Evolutionary conservation across 192 early-diverging fungal species (phyloP).

Genomic region (Linnemannia zychae): DNA sequence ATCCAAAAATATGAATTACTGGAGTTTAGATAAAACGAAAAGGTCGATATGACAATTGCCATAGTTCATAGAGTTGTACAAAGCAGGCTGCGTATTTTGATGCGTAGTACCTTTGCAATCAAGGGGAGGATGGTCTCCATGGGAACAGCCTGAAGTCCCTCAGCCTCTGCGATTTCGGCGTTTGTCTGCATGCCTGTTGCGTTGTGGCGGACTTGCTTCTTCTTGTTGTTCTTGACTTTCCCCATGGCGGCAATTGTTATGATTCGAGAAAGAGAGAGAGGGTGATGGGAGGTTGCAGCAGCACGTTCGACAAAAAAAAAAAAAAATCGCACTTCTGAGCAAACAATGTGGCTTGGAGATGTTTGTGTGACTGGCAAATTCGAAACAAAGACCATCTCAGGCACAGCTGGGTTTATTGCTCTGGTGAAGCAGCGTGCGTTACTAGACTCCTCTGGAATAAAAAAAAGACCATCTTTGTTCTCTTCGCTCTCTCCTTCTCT

Average conservation of each 20-base stretch:
- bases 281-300: neutral
- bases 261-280: neutral
- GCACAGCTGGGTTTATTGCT: neutral
- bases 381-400: too few species aligned
- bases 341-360: slow-evolving; percentile 2
- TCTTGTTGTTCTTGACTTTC: slow-evolving; percentile 51
- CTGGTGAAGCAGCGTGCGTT: too few species aligned
- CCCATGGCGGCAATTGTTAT: slow-evolving; percentile 28
- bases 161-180: slow-evolving; percentile 30
- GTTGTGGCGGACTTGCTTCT: slow-evolving; percentile 42
- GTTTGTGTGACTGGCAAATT: neutral
- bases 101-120: slow-evolving; percentile 54
- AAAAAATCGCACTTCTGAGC: neutral
- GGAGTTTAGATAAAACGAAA: neutral
- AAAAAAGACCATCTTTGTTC: neutral
- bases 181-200: slow-evolving; percentile 50
- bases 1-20: neutral
- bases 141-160: slow-evolving; percentile 30
- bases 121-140: slow-evolving; percentile 51
- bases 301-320: neutral
- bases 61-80: too few species aligned
- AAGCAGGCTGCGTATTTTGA: too few species aligned
- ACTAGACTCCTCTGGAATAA: too few species aligned
- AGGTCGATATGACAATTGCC: neutral
- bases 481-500: neutral